A percentile compares a stretch with the other conserved stretches of the same genome.
phyloP scores from a whole-genome alignment of 2,329 filamentous ascomycete genomes.

The Colletotrichum gloeosporioides region DNA sequence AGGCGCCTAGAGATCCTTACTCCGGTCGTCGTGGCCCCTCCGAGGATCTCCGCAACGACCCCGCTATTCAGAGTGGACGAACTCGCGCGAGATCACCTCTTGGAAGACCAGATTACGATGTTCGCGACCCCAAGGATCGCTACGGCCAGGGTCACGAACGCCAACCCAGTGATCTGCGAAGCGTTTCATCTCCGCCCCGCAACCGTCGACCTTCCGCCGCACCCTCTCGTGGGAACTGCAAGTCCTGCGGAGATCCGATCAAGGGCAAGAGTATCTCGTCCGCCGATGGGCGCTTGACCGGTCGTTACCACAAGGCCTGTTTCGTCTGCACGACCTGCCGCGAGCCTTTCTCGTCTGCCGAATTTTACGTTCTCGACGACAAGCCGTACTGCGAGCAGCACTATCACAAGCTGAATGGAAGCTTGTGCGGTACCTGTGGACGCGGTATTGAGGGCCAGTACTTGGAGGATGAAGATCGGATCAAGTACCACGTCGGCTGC shows the following conservation, averaged over 20 bases:
- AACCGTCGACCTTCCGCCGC: conserved; percentile 27
- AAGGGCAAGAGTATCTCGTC: conserved; percentile 92
- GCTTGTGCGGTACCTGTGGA: conserved; percentile 80
- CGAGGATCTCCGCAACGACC: conserved; percentile 37
- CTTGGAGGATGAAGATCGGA: conserved; percentile 77
- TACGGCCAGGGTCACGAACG: conserved; percentile 9
- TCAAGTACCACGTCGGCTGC: conserved; percentile 88
- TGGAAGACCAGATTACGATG: conserved; percentile 25
- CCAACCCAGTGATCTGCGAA: conserved; percentile 4
- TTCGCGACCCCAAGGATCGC: conserved; percentile 17
- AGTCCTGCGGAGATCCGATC: conserved; percentile 80
- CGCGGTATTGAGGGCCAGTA: conserved; percentile 93
- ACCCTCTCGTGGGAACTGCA: conserved; percentile 75
- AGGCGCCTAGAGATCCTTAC: conserved; percentile 22
- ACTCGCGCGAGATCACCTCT: conserved; percentile 27
- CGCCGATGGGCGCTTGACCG: conserved; percentile 88
- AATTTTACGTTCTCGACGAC: conserved; percentile 91
- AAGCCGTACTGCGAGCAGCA: conserved; percentile 89
- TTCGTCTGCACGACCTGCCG: conserved; percentile 90
- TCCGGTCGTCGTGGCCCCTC: conserved; percentile 4
- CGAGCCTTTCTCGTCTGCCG: conserved; percentile 81
- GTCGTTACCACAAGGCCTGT: conserved; percentile 93
- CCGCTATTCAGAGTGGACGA: conserved; percentile 28
- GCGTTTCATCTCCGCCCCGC: conserved; percentile 28
- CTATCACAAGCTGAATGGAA: conserved; percentile 91